phyloP scores from a whole-genome alignment of 345 rosid genomes.

The Salix dunnii region DNA sequence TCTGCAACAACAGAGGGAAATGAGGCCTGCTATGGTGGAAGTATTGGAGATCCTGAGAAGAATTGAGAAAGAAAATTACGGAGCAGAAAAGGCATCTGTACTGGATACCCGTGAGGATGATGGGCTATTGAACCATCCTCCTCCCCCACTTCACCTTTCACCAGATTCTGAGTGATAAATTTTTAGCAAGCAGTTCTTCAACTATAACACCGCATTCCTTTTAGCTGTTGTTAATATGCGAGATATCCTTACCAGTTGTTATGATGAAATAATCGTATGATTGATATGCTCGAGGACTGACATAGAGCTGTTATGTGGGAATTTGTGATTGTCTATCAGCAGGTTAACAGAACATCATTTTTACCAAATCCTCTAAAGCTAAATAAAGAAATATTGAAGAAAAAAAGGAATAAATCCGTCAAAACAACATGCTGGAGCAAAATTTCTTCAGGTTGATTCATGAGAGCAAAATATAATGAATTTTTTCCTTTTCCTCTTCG shows the following conservation, averaged over 20 bases:
- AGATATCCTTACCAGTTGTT: neutral
- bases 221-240: slow-evolving; percentile 10
- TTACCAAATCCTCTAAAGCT: slow-evolving; percentile 44
- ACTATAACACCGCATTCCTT: slow-evolving; percentile 20
- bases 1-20: slow-evolving; percentile 66
- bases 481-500: no score
- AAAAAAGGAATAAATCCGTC: slow-evolving; percentile 44
- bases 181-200: slow-evolving; percentile 48
- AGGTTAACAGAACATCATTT: slow-evolving; percentile 41
- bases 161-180: slow-evolving; percentile 54
- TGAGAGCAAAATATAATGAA: no score
- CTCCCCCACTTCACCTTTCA: slow-evolving; percentile 38
- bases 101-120: slow-evolving; percentile 47
- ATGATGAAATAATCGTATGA: neutral
- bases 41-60: slow-evolving; percentile 44
- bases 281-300: neutral
- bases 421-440: slow-evolving; percentile 59
- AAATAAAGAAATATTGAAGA: slow-evolving; percentile 57
- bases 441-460: slow-evolving; percentile 59
- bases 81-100: slow-evolving; percentile 32
- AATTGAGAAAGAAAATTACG: slow-evolving; percentile 36
- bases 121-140: slow-evolving; percentile 41
- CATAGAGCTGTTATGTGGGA: slow-evolving; percentile 38
- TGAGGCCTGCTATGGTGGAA: slow-evolving; percentile 80
- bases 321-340: slow-evolving; percentile 70